Percentiles rank a stretch among this genome's conserved stretches.
These are phyloP conservation scores for Lactuca sativa DNA, from an alignment of 129 eudicot genomes.

Conservation along the genomic window DNA sequence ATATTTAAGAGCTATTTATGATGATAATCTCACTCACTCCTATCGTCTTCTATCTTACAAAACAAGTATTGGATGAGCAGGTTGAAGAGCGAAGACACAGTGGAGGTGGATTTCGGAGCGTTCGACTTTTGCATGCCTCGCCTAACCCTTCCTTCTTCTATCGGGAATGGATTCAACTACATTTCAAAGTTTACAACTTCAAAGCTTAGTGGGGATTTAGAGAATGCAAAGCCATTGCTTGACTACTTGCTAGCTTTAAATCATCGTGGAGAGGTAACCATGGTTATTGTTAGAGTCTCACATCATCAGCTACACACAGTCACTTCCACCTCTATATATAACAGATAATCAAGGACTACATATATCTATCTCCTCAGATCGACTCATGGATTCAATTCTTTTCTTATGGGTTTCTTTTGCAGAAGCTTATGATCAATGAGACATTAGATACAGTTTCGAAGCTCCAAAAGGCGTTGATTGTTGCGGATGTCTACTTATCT, in stretches of 20 bases:
- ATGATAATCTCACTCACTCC: no score
- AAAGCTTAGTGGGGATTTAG: slow-evolving; percentile 47
- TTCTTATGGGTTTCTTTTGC: slow-evolving; percentile 24
- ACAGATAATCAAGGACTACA: neutral
- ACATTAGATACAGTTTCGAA: slow-evolving; percentile 54
- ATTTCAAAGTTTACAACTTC: slow-evolving; percentile 68
- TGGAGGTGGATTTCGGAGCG: slow-evolving; percentile 90
- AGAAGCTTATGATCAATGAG: slow-evolving; percentile 90
- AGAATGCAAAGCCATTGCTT: slow-evolving; percentile 63
- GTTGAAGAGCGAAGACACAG: slow-evolving; percentile 73
- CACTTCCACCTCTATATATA: no score
- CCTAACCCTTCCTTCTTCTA: slow-evolving; percentile 67
- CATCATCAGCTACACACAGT: neutral
- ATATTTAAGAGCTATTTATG: no score
- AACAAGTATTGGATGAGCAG: slow-evolving; percentile 38
- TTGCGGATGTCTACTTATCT: slow-evolving; percentile 75
- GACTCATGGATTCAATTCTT: neutral
- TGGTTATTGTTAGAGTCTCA: neutral
- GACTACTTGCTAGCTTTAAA: slow-evolving; percentile 69
- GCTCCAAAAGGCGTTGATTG: slow-evolving; percentile 69
- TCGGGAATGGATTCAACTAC: slow-evolving; percentile 72
- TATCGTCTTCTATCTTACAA: neutral
- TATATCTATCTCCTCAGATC: neutral
- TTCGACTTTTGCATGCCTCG: slow-evolving; percentile 52
- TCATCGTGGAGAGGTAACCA: slow-evolving; percentile 70